These are phyloP conservation scores for Populus pruinosa DNA, from an alignment of 345 rosid genomes.

Conservation along the genomic window DNA sequence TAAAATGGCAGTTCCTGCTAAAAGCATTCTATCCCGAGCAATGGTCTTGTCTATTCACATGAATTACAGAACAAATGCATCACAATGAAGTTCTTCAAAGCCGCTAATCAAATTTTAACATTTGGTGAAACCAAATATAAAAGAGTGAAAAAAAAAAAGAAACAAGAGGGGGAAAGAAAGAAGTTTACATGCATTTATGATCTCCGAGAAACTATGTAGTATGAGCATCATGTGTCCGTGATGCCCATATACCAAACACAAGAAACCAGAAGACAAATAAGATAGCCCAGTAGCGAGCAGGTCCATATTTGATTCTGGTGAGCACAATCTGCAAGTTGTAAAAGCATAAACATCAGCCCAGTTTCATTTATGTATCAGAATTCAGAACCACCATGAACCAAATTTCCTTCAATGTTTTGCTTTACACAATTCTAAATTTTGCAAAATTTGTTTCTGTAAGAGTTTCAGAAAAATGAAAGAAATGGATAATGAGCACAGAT, in stretches of 20 bases:
- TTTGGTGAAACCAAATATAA: neutral
- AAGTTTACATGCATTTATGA: neutral
- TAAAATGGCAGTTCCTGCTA: neutral
- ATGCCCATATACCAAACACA: constrained; percentile 95
- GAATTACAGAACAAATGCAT: neutral
- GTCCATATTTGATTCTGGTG: constrained; percentile 93
- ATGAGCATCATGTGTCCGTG: constrained; percentile 62
- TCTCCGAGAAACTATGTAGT: constrained; percentile 2
- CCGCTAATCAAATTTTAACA: neutral
- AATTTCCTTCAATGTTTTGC: too few relatives aligned
- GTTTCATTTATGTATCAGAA: neutral
- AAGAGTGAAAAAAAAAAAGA: neutral
- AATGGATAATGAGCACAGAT: neutral
- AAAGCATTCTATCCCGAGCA: neutral
- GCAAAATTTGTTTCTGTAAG: neutral
- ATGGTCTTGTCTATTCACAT: neutral
- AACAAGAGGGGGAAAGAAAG: neutral
- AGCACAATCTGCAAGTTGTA: constrained; percentile 74
- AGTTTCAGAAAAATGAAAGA: neutral
- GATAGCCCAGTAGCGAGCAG: constrained; percentile 97
- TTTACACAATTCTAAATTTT: neutral
- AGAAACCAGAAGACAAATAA: constrained; percentile 97
- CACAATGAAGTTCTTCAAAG: neutral
- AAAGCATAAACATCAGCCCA: neutral
- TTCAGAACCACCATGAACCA: neutral